phyloP scores from a whole-genome alignment of 176 grass and related monocot species.

The Carex kokanica region DNA sequence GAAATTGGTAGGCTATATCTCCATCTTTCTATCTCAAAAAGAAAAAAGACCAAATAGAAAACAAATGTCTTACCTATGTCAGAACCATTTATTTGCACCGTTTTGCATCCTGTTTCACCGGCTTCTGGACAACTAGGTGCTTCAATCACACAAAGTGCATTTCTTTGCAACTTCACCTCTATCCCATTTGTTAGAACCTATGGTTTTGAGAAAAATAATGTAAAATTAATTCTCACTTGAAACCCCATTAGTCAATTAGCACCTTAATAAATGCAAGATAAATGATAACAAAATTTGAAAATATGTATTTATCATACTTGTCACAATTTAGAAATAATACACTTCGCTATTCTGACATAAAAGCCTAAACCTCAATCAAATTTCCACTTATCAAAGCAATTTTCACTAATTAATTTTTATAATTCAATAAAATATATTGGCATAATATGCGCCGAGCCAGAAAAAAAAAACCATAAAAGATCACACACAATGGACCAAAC shows the following conservation, averaged over 20 bases:
- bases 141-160: conserved; percentile 70
- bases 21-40: not conserved
- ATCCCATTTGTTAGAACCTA: conserved; percentile 73
- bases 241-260: not conserved
- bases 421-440: not conserved
- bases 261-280: not conserved
- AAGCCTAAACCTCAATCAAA: not conserved
- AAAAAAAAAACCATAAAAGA: not conserved
- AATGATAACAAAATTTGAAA: not conserved
- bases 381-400: not conserved
- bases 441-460: not conserved
- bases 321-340: not conserved
- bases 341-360: not conserved
- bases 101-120: conserved; percentile 39
- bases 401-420: not conserved
- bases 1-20: no score
- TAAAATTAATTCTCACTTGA: not conserved
- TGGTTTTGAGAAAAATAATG: not conserved
- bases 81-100: conserved; percentile 35
- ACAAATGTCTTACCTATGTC: not conserved
- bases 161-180: conserved; percentile 71
- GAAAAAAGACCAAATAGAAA: no score
- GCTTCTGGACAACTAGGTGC: conserved; percentile 49
- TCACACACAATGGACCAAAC: not conserved
- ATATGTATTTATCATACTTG: not conserved